phyloP scores from a whole-genome alignment of 352 stramenopile genomes.

The Globisporangium mamillatum region DNA sequence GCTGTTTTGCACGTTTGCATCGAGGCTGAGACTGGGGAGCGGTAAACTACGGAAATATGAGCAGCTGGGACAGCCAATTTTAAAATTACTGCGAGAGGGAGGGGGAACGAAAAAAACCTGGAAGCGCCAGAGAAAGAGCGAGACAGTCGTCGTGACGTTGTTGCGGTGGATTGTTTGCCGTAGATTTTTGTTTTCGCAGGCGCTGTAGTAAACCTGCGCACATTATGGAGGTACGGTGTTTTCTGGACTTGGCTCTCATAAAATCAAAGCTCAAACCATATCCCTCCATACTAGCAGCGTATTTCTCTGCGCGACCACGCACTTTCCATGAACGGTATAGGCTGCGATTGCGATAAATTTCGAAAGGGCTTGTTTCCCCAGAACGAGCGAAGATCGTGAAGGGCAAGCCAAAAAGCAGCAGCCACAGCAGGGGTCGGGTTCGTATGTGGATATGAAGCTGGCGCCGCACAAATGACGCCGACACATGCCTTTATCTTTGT shows the following conservation, averaged over 20 bases:
- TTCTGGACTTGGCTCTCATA: too few species aligned
- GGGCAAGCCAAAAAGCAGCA: background rate
- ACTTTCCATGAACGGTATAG: background rate
- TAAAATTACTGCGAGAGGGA: conserved; percentile 3
- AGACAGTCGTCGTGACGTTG: conserved; percentile 1
- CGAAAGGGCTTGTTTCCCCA: background rate
- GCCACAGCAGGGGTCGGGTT: background rate
- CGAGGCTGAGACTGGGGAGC: background rate
- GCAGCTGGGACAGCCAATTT: conserved; percentile 4
- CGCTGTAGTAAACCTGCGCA: background rate
- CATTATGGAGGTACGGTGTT: background rate
- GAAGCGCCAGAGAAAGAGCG: conserved; percentile 6
- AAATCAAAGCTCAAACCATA: background rate
- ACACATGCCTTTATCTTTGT: background rate
- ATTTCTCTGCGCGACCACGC: background rate
- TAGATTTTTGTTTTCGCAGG: background rate
- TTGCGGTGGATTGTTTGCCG: conserved; percentile 4
- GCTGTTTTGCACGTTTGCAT: background rate
- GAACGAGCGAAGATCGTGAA: conserved; percentile 1
- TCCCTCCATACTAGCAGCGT: background rate
- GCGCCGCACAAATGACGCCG: background rate
- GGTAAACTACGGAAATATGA: background rate
- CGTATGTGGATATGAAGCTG: background rate
- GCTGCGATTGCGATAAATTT: background rate
- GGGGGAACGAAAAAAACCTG: conserved; percentile 3